A percentile compares a stretch with the other conserved stretches of the same genome.
These are phyloP conservation scores for Phytophthora hibernalis DNA, from an alignment of 352 stramenopile species.

Conservation along the genomic window DNA sequence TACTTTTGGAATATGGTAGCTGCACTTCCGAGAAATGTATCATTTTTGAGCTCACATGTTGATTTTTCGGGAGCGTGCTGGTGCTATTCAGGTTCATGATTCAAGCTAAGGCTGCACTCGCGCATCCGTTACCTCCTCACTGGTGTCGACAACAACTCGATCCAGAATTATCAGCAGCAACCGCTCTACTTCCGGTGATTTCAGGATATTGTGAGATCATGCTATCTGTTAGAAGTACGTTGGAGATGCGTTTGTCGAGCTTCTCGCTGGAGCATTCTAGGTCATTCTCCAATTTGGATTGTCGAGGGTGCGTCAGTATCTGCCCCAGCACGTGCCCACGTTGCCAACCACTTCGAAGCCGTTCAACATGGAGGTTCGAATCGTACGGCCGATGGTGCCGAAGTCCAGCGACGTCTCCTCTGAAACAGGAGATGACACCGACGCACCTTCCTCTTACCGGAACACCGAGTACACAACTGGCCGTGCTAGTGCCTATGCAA, in stretches of 20 bases:
- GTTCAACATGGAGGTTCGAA: constrained; percentile 33
- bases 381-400: constrained; percentile 29
- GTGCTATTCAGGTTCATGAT: too few species aligned
- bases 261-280: neutral
- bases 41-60: constrained; percentile 31
- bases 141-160: neutral
- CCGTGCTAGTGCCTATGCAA: constrained; percentile 26
- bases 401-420: constrained; percentile 11
- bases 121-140: constrained; percentile 25
- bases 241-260: neutral
- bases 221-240: too few species aligned
- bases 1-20: constrained; percentile 25
- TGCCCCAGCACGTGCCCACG: neutral
- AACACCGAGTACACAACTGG: constrained; percentile 36
- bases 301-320: constrained; percentile 16
- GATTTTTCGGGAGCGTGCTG: too few species aligned
- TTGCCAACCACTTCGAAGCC: neutral
- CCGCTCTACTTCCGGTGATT: neutral
- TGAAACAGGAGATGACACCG: neutral
- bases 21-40: constrained; percentile 33
- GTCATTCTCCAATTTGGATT: constrained; percentile 38
- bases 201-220: too few species aligned
- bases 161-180: constrained; percentile 19
- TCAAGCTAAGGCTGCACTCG: neutral
- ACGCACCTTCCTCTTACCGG: constrained; percentile 15